Evolutionary conservation across 2,329 filamentous ascomycete species (phyloP), one percentile per base, ranked within the genome.

Genomic region (Aspergillus ochraceus): DNA sequence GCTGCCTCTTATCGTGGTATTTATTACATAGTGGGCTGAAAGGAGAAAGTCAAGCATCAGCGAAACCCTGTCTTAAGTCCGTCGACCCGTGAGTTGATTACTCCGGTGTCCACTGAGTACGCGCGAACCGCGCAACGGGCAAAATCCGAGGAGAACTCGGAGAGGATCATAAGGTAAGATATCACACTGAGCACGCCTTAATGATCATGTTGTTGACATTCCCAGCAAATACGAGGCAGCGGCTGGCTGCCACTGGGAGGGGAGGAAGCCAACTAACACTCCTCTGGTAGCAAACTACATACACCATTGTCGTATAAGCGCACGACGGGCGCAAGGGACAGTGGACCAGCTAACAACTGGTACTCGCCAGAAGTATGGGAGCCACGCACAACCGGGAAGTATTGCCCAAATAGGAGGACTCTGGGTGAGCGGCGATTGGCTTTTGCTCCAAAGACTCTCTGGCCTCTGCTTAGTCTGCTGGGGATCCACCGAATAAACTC

Each of bases 61-160:
- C 36, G 36, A 42, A 42, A 42, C 14, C 17, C 1, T 42, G 36
- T 42, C 36, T 42, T 19, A 42, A 42, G 14, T 42, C 32, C 19
- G 19, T 52, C 14, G 49, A 52, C 50, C 22, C 24, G 30, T 51
- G 10, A 32, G 6, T 29, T 11, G 39, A 39, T 20, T 53, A 22
- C n/a, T n/a, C n/a, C n/a, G n/a, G n/a, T n/a, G n/a, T n/a, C n/a
- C 32, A 11, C 19, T 6, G 11, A 11, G 46, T 24, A 24, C 8
- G 60, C 63, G 61, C 59, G 52, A 63, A 60, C 56, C 63, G 63
- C 63, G 63, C 50, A 54, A 55, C 24, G 49, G 60, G 39, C 24
- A 52, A 64, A 61, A 54, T 14, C 49, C 19, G 39, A 53, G 19
- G 54, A 32, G 4, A 29, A 29, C 26, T 9, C 26, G 26, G 26